Base-by-base conservation (phyloP, 2,329 filamentous ascomycete genomes). In the Ascocoryne sarcoides region DNA sequence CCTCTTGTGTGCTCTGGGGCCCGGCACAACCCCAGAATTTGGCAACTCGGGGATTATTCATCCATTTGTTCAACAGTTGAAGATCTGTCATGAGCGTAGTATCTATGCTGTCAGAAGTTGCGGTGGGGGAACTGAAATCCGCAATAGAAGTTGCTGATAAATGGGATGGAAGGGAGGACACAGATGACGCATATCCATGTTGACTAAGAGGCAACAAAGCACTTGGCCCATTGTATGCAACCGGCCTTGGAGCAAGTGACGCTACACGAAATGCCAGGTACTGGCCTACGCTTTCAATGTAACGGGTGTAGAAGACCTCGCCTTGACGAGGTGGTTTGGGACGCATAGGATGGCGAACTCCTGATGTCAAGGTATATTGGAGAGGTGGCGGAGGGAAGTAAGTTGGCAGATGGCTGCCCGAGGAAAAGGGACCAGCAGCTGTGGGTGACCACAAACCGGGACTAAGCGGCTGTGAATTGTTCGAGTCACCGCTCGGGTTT, bases 261-360 rank as follows among this genome's bases (percentile, higher is more conserved):
- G 89, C 88, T 0, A 92, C 80, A 15, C 92, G 80, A 64, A 98
- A 93, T 0, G 86, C 89, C 7, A 98, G 72, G 50, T 89, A 95
- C 59, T 93, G 85, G 4, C 76, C 76, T 2, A 89, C 67, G 34
- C 82, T 90, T 0, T 86, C 86, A 12, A 96, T 70, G 59, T 82
- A 95, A 39, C 92, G 82, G 0, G 80, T 82, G 61, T 98, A 98
- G 55, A 98, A 90, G 0, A 85, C 78, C 55, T 95, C 87, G 10
- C 88, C 88, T 70, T 94, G 88, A 2, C 85, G 79, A 1, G 88
- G 86, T 0, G 90, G 88, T 59, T 93, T 95, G 1, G 86, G 83
- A 0, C 92, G 79, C 31, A 93, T 68, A 0, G 92, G 92, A 57
- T 98, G 92, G 0, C 88, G 81, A 33, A 89, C 69, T 44, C 81